Evolutionary conservation across 257 asterid species (phyloP).

Genomic region (Plectranthus barbatus): DNA sequence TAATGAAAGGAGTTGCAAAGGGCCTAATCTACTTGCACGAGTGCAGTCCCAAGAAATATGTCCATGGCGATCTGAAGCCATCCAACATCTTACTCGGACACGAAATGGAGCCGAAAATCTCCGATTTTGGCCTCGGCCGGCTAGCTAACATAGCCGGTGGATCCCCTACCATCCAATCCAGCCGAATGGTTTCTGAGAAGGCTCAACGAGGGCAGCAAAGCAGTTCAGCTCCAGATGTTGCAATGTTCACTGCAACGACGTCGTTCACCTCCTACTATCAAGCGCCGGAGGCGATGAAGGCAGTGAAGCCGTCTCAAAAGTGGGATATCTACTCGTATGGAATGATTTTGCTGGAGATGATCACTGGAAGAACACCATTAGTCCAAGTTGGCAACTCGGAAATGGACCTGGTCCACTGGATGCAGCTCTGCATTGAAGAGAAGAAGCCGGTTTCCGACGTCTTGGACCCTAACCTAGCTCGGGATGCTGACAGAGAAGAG

Average conservation of each 20-base stretch:
- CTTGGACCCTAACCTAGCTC: conserved; percentile 49
- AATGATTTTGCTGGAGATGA: conserved; percentile 70
- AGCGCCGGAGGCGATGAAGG: conserved; percentile 76
- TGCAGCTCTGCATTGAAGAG: conserved; percentile 83
- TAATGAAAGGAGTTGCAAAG: conserved; percentile 81
- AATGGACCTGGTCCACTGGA: conserved; percentile 73
- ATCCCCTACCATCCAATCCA: conserved; percentile 54
- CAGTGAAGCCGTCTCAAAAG: conserved; percentile 83
- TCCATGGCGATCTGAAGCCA: conserved; percentile 89
- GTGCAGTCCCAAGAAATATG: conserved; percentile 84
- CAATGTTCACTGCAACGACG: conserved; percentile 40
- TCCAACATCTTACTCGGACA: conserved; percentile 75
- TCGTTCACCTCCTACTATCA: conserved; percentile 52
- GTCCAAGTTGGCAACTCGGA: conserved; percentile 54
- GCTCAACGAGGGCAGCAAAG: conserved; percentile 38
- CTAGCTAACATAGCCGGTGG: conserved; percentile 83
- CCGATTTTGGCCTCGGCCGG: conserved; percentile 89
- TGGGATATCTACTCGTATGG: conserved; percentile 92
- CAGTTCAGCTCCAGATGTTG: conserved; percentile 39
- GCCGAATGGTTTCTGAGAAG: conserved; percentile 42
- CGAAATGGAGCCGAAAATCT: conserved; percentile 71
- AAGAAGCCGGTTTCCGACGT: conserved; percentile 76
- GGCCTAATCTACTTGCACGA: conserved; percentile 78
- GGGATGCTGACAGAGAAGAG: conserved; percentile 68
- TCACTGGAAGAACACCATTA: conserved; percentile 57